These are phyloP conservation scores for Zygosaccharomyces bailii DNA, from an alignment of 805 yeast genomes.

Conservation along the genomic window DNA sequence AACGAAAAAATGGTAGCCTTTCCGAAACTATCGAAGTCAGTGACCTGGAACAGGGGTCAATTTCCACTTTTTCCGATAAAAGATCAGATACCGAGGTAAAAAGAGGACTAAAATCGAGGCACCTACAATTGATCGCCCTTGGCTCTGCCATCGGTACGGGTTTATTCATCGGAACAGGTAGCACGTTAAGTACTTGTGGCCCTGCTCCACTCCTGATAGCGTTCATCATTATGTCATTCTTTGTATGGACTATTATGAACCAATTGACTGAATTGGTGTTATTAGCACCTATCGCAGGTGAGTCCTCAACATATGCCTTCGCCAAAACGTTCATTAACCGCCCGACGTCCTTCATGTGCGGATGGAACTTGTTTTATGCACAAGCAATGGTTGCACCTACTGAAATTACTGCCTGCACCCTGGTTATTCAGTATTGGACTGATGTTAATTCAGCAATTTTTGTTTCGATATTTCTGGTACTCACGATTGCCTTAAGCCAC, in stretches of 20 bases:
- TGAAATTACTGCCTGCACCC: slow-evolving; percentile 40
- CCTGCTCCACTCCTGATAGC: slow-evolving; percentile 38
- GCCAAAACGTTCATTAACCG: slow-evolving; percentile 39
- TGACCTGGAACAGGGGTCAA: neutral
- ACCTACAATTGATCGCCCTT: slow-evolving; percentile 8
- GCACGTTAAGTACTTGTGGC: slow-evolving; percentile 38
- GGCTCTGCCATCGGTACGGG: slow-evolving; percentile 40
- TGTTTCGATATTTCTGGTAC: slow-evolving; percentile 20
- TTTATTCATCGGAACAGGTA: slow-evolving; percentile 41
- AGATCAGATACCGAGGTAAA: no score
- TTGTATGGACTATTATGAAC: slow-evolving; percentile 38
- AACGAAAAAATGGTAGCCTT: no score
- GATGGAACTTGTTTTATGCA: slow-evolving; percentile 39
- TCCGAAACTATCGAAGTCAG: no score
- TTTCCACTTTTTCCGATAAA: neutral
- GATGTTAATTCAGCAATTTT: slow-evolving; percentile 9
- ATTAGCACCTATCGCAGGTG: slow-evolving; percentile 40
- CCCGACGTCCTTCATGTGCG: slow-evolving; percentile 37
- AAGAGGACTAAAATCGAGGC: slow-evolving; percentile 15
- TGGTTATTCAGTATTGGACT: slow-evolving; percentile 8
- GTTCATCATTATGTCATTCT: slow-evolving; percentile 19
- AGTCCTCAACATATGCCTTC: slow-evolving; percentile 37
- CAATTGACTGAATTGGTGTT: slow-evolving; percentile 40
- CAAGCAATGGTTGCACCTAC: slow-evolving; percentile 41
- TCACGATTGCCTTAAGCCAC: slow-evolving; percentile 13